Conservation (phyloP, 768 basidiomycete genomes). For the Tulasnella sp. region DNA sequence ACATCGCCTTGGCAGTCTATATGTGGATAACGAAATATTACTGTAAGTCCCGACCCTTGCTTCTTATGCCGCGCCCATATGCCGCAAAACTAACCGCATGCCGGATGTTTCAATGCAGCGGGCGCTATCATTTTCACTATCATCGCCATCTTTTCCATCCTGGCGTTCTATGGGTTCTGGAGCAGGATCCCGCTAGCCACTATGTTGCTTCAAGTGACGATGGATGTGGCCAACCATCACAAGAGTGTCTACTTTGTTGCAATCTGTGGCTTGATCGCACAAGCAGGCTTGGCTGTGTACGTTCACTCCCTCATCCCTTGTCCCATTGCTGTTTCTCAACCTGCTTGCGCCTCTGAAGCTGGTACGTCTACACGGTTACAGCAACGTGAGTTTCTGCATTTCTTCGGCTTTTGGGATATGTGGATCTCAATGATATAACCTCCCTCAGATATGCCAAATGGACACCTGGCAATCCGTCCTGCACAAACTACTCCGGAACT, state of each 20-base stretch:
- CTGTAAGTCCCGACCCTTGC: conserved; percentile 39
- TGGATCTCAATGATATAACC: background rate
- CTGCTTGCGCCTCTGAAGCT: conserved; percentile 35
- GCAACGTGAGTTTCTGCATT: conserved; percentile 46
- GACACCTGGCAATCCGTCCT: conserved; percentile 72
- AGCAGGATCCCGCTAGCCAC: conserved; percentile 73
- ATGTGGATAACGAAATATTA: conserved; percentile 66
- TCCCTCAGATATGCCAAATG: conserved; percentile 49
- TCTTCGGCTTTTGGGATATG: background rate
- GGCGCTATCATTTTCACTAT: conserved; percentile 71
- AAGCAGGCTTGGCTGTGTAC: conserved; percentile 62
- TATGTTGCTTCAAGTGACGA: conserved; percentile 69
- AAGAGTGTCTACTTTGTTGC: conserved; percentile 72
- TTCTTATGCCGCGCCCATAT: background rate
- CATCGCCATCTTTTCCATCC: conserved; percentile 63
- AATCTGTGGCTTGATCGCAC: conserved; percentile 58
- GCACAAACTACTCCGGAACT: conserved; percentile 33
- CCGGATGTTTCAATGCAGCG: conserved; percentile 35
- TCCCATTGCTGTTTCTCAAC: background rate
- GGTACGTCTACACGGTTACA: conserved; percentile 69
- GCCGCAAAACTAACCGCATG: background rate
- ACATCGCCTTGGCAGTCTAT: conserved; percentile 37
- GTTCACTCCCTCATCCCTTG: conserved; percentile 26
- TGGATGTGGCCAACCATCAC: conserved; percentile 80
- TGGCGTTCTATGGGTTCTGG: conserved; percentile 65